These are phyloP conservation scores for Saxispiralis lemnorum DNA, from an alignment of 495 filamentous ascomycete species.

Conservation along the genomic window DNA sequence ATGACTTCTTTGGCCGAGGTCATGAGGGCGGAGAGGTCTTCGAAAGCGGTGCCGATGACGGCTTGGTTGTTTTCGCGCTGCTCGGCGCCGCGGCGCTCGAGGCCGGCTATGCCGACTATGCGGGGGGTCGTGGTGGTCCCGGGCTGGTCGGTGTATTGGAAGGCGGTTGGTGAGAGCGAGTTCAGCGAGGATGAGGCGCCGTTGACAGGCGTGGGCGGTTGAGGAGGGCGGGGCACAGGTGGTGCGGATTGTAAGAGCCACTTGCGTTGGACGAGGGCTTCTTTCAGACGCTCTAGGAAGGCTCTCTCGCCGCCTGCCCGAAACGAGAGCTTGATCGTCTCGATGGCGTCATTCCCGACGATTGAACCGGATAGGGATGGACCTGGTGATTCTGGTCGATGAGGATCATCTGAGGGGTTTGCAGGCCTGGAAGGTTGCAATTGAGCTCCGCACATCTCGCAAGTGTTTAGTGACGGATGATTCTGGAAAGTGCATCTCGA, in stretches of 20 bases:
- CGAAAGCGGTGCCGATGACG: conserved; percentile 85
- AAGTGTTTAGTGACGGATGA: conserved; percentile 67
- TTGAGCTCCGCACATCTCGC: conserved; percentile 82
- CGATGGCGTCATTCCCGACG: conserved; percentile 38
- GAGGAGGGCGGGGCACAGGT: conserved; percentile 55
- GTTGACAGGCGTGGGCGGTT: conserved; percentile 3
- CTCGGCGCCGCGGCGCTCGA: conserved; percentile 69
- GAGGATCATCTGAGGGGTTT: conserved; percentile 19
- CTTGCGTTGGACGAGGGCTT: conserved; percentile 77
- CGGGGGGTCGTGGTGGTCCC: conserved; percentile 19
- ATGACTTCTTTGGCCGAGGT: conserved; percentile 90
- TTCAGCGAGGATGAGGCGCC: not conserved
- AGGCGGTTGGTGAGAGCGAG: conserved; percentile 13
- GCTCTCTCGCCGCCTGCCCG: conserved; percentile 73
- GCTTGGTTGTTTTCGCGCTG: conserved; percentile 78
- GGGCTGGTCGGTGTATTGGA: not conserved
- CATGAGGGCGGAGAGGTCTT: conserved; percentile 93
- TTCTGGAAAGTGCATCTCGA: conserved; percentile 89
- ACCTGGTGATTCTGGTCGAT: conserved; percentile 53
- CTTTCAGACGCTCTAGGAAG: conserved; percentile 76
- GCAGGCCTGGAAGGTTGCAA: conserved; percentile 33
- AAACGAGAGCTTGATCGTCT: conserved; percentile 82
- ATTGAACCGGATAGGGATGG: conserved; percentile 32
- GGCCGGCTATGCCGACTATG: conserved; percentile 74
- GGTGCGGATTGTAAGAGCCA: conserved; percentile 89